Evolutionary conservation across 2,329 filamentous ascomycete genomes (phyloP).

Genomic region (Xylaria sp.): DNA sequence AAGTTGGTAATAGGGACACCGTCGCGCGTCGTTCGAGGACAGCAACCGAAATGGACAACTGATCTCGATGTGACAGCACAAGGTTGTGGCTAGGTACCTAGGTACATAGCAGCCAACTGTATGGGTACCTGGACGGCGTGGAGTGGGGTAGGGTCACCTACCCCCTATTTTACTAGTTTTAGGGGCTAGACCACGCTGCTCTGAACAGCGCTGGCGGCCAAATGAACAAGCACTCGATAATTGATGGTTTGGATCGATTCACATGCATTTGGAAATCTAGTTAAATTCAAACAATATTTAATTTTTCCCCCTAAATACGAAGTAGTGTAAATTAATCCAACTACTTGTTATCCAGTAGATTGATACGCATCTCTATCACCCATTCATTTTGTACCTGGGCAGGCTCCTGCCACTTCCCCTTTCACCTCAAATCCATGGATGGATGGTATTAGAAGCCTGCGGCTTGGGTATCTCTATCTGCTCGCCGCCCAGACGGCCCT

Average conservation of each 20-base stretch:
- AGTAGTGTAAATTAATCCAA: background rate
- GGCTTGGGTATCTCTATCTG: background rate
- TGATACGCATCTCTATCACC: background rate
- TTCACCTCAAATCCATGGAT: background rate
- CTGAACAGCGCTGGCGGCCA: no score
- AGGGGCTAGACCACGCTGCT: no score
- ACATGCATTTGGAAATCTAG: background rate
- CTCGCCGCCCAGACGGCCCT: background rate
- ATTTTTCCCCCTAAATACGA: background rate
- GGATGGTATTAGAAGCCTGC: background rate
- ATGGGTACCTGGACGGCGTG: no score
- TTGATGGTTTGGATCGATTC: background rate
- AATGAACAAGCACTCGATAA: no score
- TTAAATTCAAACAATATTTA: background rate
- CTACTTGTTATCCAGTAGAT: background rate
- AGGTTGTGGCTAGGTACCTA: background rate
- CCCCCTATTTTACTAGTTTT: no score
- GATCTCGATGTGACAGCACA: constrained; percentile 22
- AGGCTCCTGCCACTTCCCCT: background rate
- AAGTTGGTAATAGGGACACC: constrained; percentile 33
- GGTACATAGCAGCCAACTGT: background rate
- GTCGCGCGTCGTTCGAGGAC: constrained; percentile 16
- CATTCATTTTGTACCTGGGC: background rate
- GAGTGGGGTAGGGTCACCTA: background rate
- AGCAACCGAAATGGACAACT: constrained; percentile 32